phyloP scores from a whole-genome alignment of 306 rosid genomes.

The Cucurbita argyrosperma region DNA sequence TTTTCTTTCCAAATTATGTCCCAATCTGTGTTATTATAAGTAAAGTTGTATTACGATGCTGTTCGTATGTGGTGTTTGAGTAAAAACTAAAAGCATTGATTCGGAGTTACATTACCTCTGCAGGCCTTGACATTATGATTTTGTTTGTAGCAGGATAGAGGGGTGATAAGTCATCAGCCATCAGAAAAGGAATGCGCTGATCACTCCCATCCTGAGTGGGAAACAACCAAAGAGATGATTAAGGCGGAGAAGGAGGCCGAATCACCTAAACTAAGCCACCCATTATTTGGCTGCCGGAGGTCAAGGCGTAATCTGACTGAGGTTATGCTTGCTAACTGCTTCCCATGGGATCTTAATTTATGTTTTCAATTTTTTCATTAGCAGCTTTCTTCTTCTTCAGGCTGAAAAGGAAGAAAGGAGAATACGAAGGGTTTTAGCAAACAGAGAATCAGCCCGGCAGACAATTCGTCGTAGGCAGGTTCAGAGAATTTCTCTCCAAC shows the following conservation, averaged over 20 bases:
- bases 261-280: conserved; percentile 17
- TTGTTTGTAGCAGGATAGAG: conserved; percentile 63
- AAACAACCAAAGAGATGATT: conserved; percentile 8
- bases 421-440: conserved; percentile 78
- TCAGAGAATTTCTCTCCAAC: background rate
- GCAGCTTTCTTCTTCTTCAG: conserved; percentile 19
- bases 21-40: background rate
- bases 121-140: conserved; percentile 38
- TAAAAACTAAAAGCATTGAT: too few relatives aligned
- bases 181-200: conserved; percentile 15
- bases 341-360: background rate
- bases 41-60: background rate
- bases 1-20: background rate
- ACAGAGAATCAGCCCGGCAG: conserved; percentile 94
- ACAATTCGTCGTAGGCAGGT: conserved; percentile 98
- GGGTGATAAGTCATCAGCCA: conserved; percentile 19
- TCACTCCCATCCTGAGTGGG: conserved; percentile 13
- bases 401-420: conserved; percentile 84
- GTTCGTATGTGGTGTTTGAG: background rate
- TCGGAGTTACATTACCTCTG: conserved; percentile 11
- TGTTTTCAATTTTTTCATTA: background rate
- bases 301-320: conserved; percentile 67
- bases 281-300: conserved; percentile 37
- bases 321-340: conserved; percentile 26
- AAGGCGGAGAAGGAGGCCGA: conserved; percentile 41